These are phyloP conservation scores for Cutaneotrichosporon cutaneum DNA, from an alignment of 1,284 basidiomycete genomes.

Conservation along the genomic window DNA sequence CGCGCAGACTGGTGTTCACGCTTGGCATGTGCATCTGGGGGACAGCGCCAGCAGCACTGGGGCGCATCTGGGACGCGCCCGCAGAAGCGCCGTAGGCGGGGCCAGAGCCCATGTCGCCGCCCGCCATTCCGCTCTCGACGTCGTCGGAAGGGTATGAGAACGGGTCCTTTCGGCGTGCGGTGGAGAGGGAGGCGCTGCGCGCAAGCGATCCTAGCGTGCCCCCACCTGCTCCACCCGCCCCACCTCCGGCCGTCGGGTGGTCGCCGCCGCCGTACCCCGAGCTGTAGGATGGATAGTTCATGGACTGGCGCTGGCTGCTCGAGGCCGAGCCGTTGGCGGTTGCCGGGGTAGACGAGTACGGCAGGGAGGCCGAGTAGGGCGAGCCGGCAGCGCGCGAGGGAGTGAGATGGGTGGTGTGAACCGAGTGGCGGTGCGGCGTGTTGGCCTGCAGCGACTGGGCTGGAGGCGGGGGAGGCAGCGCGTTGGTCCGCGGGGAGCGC, in stretches of 20 bases:
- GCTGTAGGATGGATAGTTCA: constrained; percentile 26
- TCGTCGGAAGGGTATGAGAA: constrained; percentile 51
- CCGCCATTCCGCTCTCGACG: constrained; percentile 50
- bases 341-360: background rate
- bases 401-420: constrained; percentile 7
- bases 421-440: constrained; percentile 6
- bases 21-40: constrained; percentile 19
- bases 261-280: constrained; percentile 21
- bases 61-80: constrained; percentile 9
- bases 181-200: constrained; percentile 45
- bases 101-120: constrained; percentile 15
- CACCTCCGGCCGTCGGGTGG: constrained; percentile 19
- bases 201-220: constrained; percentile 40
- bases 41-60: constrained; percentile 3
- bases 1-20: constrained; percentile 14
- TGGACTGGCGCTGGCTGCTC: constrained; percentile 17
- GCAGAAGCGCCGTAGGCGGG: background rate
- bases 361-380: constrained; percentile 10
- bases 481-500: constrained; percentile 15
- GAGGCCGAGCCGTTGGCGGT: constrained; percentile 10
- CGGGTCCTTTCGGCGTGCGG: constrained; percentile 47
- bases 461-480: constrained; percentile 16
- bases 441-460: constrained; percentile 14
- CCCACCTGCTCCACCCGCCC: constrained; percentile 13
- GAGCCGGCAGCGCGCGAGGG: constrained; percentile 10